Evolutionary conservation across 208 protist genomes (phyloP), one percentile per base, ranked within the genome.

Genomic region (Phytomonas sp.): DNA sequence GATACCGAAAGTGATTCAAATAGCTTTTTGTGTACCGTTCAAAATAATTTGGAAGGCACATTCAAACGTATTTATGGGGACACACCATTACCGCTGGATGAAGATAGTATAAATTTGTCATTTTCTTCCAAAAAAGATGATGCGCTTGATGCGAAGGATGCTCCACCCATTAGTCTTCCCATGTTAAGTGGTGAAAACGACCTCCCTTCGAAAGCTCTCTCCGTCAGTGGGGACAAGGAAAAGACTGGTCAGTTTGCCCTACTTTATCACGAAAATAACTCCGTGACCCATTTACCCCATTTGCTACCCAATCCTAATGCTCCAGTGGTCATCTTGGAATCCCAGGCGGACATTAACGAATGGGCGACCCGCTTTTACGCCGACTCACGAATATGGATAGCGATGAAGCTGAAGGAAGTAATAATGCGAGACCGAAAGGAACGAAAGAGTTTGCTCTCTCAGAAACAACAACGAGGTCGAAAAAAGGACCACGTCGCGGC

Each of bases 301-400:
- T 65, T 91, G 36, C 71, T 95, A 40, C 87, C 86, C 26, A 86
- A 93, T 68, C 34, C 77, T 8, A 81, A 75, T 67, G 81, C 76
- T 26, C 90, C 90, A 6, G 87, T 91, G 5, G 86, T 80, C 26
- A 77, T 95, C 32, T 60, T 95, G 36, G 70, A 85, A 42, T 74
- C 60, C 10, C 67, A 86, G 34, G 52, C 68, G 33, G 83, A 93
- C 36, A 66, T 92, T 31, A 67, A 78, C 40, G 49, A 79, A 49
- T 95, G 90, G 87, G 80, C 87, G 31, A 70, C 76, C 40, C 74
- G 84, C 42, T 83, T 82, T 73, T 95, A 93, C 77, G 5, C 7
- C 3, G 84, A 89, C 34, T 83, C 77, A 56, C 82, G 90, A 10
- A 45, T 72, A 31, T 93, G 87, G 87, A 67, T 95, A 29, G 69